Evolutionary conservation across 345 rosid species (phyloP), one percentile per base, ranked within the genome.

Genomic region (Isatis tinctoria): DNA sequence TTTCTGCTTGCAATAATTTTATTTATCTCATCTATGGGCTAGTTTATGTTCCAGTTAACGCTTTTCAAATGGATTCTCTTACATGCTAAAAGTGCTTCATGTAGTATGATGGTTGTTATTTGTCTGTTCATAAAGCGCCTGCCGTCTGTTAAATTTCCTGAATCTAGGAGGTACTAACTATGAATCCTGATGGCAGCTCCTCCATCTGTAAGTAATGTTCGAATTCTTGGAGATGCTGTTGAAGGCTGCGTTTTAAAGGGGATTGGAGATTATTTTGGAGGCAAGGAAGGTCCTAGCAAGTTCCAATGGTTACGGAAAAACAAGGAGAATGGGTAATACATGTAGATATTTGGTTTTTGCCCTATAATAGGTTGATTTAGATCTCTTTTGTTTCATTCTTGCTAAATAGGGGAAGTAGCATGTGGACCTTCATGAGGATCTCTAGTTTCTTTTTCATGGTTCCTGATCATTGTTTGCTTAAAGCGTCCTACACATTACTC

Each of bases 231-330:
- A 81, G 96, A 89, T 77, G 67, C 78, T 71, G 85, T 94, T 72
- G 98, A 94, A 87, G 96, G 93, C 70, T 81, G 76, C 81, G 41
- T 79, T 52, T 71, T 94, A 59, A 91, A 86, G 83, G 97, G 97
- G 62, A 85, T 74, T 74, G 98, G 96, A 44, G 82, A 87, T 70
- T 94, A 94, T 86, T 94, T 94, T 82, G 98, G 98, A 57, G 98
- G 98, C 76, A 84, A 79, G 85, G 98, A 94, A 75, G 97, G 98
- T 74, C 98, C 98, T 18, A 94, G 96, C 91, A 91, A 87, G 87
- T 94, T 89, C 74, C 87, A 94, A 63, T 94, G 98, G 98, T 79
- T 89, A 68, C 85, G 88, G 14, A 89, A 91, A 82, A 85, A 82
- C 80, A 84, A 74, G 73, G 90, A 90, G 78, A 85, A 83, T 12